Base-by-base conservation (phyloP, 495 filamentous ascomycete genomes). In the Penicillium cosmopolitanum region DNA sequence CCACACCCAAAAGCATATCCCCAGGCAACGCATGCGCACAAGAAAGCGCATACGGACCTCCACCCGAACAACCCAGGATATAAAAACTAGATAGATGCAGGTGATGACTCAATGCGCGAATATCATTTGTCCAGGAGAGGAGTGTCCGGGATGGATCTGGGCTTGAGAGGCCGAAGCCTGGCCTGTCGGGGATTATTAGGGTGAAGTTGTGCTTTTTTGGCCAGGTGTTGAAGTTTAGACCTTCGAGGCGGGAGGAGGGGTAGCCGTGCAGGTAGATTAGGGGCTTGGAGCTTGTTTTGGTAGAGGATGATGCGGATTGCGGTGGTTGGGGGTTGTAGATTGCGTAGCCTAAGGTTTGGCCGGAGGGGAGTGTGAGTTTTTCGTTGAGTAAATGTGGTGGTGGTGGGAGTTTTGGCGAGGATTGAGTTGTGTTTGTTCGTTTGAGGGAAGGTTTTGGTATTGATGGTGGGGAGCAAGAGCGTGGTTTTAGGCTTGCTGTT, bases 31-130 rank as follows among this genome's bases (percentile, higher is more conserved):
- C 53, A 16, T 72, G 54, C 15, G 73, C 75, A 54, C 79, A 83
- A 1, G 80, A 81, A 13, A 82, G 55, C 4, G 73, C 77, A 56
- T 77, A 83, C 1, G 80, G 80, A 1, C 68, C 73, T 2, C 82
- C 82, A 2, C 80, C 80, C 0, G 75, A 80, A 23, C 64, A 57
- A 3, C 79, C 80, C n/a, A 84, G 38, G 15, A 82, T 58, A 7
- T 65, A 69, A 62, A 79, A 83, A 9, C 66, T 60, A 0, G 53
- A 53, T 0, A 82, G 46, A 0, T 62, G 60, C 1, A 81, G 60
- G 46, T 79, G 66, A 23, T 60, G 51, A 6, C 73, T 73, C 0
- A 83, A 66, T 0, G 67, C 66, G 5, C 62, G 61, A 11, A 81
- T 64, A 47, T 83, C 80, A 12, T 55, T 43, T 0, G 77, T 66